Percentiles rank a stretch among this genome's conserved stretches.
Conservation (phyloP, 257 asterid species). For the Jaltomata sinuosa region DNA sequence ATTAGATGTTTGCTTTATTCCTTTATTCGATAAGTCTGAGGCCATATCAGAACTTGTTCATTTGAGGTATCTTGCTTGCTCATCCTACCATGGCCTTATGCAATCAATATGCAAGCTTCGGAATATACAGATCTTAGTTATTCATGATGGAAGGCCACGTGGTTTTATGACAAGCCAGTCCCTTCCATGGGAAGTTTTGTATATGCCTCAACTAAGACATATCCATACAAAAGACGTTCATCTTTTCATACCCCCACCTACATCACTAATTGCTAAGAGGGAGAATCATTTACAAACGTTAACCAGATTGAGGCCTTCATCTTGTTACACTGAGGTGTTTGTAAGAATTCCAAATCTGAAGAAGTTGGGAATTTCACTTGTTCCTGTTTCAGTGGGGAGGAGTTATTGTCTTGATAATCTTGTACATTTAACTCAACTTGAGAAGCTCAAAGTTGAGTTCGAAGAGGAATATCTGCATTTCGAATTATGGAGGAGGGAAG, state of each 20-base stretch:
- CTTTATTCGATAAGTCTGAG: no score
- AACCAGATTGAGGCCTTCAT: background rate
- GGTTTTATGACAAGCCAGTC: no score
- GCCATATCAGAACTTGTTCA: no score
- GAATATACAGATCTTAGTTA: no score
- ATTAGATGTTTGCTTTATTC: no score
- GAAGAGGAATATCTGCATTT: background rate
- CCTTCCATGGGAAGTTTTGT: background rate
- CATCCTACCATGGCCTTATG: no score
- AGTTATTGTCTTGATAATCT: background rate
- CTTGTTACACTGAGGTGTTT: no score
- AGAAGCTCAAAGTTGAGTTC: background rate
- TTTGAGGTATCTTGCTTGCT: no score
- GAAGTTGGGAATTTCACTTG: background rate
- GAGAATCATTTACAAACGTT: background rate
- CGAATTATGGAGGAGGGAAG: background rate
- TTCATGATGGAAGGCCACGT: no score
- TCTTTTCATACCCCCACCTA: background rate
- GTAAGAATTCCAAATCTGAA: no score
- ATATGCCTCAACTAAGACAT: background rate
- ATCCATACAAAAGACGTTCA: background rate
- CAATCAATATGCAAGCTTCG: no score
- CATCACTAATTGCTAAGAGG: background rate
- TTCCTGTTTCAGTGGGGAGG: background rate
- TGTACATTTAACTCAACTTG: background rate